phyloP scores from a whole-genome alignment of 2,329 filamentous ascomycete genomes.

The Fusarium hostae region DNA sequence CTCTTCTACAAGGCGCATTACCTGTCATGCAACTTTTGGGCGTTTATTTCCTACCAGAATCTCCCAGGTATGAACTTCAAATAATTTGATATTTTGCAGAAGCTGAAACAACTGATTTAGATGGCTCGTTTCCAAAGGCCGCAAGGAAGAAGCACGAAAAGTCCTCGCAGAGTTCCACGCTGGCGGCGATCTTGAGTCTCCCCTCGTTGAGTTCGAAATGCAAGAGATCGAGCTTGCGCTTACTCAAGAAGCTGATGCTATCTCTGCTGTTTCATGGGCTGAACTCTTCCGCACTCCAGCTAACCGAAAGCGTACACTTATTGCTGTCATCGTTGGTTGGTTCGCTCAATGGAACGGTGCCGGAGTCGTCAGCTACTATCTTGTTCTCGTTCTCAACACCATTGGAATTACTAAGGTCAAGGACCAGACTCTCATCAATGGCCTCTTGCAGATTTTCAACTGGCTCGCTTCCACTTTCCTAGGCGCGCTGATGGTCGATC shows the following conservation, averaged over 20 bases:
- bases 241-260: constrained; percentile 44
- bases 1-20: constrained; percentile 35
- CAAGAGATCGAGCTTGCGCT: constrained; percentile 54
- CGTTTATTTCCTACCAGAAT: constrained; percentile 44
- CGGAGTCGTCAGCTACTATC: constrained; percentile 46
- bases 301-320: constrained; percentile 41
- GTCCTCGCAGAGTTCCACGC: constrained; percentile 55
- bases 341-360: constrained; percentile 36
- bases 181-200: constrained; percentile 53
- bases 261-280: constrained; percentile 51
- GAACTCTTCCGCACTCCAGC: constrained; percentile 53
- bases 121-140: constrained; percentile 48
- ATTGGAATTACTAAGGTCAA: constrained; percentile 53
- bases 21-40: constrained; percentile 38
- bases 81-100: accelerated
- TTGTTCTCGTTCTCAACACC: constrained; percentile 51
- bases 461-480: constrained; percentile 51
- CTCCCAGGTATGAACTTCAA: constrained; percentile 3
- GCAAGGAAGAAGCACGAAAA: constrained; percentile 48
- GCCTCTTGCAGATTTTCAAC: constrained; percentile 50
- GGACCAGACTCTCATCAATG: constrained; percentile 47
- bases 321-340: constrained; percentile 32
- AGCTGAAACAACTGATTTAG: accelerated
- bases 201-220: constrained; percentile 55
- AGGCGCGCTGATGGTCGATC: constrained; percentile 54